phyloP scores from a whole-genome alignment of 176 grass and related monocot species.

The Alloteropsis semialata region DNA sequence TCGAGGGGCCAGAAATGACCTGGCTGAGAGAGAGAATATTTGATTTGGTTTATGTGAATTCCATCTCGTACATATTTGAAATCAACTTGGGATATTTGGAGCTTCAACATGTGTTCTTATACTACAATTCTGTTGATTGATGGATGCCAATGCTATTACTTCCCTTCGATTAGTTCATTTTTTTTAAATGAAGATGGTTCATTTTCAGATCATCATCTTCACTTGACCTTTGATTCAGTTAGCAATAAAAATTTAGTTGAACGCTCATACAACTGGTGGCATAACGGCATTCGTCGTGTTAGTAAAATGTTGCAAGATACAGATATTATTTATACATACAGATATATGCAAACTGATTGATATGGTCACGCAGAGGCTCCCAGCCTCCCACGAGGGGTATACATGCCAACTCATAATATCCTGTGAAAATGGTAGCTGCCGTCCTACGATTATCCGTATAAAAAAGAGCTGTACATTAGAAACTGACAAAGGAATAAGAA shows the following conservation, averaged over 20 bases:
- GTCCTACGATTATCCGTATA: too few relatives aligned
- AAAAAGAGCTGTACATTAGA: too few relatives aligned
- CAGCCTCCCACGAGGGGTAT: too few relatives aligned
- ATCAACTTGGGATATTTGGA: slow-evolving; percentile 38
- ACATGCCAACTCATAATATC: too few relatives aligned
- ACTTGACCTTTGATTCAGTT: not conserved
- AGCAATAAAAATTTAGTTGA: not conserved
- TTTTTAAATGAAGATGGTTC: not conserved
- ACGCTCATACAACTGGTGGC: not conserved
- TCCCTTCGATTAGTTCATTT: not conserved
- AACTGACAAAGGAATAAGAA: too few relatives aligned
- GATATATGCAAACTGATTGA: not conserved
- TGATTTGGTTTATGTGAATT: slow-evolving; percentile 56
- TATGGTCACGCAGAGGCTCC: not conserved
- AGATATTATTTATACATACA: not conserved
- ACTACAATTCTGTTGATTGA: not conserved
- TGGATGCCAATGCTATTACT: not conserved
- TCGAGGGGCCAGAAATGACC: slow-evolving; percentile 33
- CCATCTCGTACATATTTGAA: slow-evolving; percentile 57
- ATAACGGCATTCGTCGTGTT: not conserved
- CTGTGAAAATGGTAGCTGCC: too few relatives aligned
- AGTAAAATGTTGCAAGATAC: not conserved
- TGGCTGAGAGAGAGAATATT: slow-evolving; percentile 26
- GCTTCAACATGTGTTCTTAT: not conserved
- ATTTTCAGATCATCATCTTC: not conserved